phyloP scores from a whole-genome alignment of 306 rosid genomes.

The Cucumis melo region DNA sequence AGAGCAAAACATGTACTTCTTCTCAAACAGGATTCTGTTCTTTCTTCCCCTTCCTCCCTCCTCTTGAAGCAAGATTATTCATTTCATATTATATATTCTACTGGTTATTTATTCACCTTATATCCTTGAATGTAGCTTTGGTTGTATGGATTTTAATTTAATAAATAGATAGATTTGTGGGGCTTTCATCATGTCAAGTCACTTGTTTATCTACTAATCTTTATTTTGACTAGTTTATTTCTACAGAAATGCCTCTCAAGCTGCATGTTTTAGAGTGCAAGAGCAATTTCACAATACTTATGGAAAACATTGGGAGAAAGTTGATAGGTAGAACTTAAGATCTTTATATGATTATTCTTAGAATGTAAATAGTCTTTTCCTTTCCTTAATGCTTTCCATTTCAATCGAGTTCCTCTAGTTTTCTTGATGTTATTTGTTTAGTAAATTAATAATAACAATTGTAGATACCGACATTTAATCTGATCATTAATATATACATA shows the following conservation, averaged over 20 bases:
- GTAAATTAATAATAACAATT: conserved; percentile 8
- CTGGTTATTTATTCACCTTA: neutral
- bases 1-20: neutral
- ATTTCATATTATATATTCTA: neutral
- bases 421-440: neutral
- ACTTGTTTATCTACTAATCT: neutral
- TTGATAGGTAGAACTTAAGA: conserved; percentile 48
- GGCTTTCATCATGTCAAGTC: neutral
- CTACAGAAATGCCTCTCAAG: conserved; percentile 76
- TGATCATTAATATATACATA: conserved; percentile 1
- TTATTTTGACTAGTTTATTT: conserved; percentile 38
- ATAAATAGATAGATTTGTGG: neutral
- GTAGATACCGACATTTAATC: neutral
- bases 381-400: neutral
- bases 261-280: conserved; percentile 50
- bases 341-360: neutral
- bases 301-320: conserved; percentile 50
- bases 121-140: neutral
- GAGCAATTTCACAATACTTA: conserved; percentile 41
- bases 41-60: neutral
- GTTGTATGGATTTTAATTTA: neutral
- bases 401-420: neutral
- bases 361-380: neutral
- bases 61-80: neutral
- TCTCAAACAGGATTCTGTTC: neutral